Percentiles rank a stretch among this genome's conserved stretches.
Conservation (phyloP, 169 alveolate genomes). For the Besnoitia besnoiti region DNA sequence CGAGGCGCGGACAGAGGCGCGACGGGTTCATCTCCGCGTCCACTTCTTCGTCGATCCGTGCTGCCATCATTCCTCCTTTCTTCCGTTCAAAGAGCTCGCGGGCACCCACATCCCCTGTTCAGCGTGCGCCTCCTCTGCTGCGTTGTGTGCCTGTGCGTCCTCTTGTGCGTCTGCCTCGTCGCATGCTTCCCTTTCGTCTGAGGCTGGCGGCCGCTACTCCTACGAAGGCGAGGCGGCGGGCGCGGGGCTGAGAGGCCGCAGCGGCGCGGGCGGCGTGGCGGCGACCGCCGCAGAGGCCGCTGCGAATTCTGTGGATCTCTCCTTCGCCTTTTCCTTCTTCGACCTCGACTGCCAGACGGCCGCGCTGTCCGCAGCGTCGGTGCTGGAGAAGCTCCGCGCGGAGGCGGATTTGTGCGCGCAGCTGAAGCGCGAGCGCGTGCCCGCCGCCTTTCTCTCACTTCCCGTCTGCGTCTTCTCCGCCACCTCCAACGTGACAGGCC, state of each 20-base stretch:
- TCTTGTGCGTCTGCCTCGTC: not conserved
- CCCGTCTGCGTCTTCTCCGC: not conserved
- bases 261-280: not conserved
- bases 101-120: not conserved
- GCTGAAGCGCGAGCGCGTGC: not conserved
- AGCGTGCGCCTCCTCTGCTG: slow-evolving; percentile 10
- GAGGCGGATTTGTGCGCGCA: not conserved
- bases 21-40: not conserved
- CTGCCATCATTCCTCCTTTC: slow-evolving; percentile 71
- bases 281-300: not conserved
- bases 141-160: not conserved
- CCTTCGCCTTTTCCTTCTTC: not conserved
- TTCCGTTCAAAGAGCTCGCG: slow-evolving; percentile 68
- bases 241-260: not conserved
- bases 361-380: not conserved
- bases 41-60: slow-evolving; percentile 48
- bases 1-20: not conserved
- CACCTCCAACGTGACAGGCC: not conserved
- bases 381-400: not conserved
- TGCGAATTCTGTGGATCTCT: not conserved
- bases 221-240: not conserved
- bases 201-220: not conserved
- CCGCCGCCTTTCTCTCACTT: not conserved
- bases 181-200: not conserved
- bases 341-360: not conserved